Evolutionary conservation across 345 rosid genomes (phyloP), one percentile per base, ranked within the genome.

Genomic region (Rhizophora mangle): DNA sequence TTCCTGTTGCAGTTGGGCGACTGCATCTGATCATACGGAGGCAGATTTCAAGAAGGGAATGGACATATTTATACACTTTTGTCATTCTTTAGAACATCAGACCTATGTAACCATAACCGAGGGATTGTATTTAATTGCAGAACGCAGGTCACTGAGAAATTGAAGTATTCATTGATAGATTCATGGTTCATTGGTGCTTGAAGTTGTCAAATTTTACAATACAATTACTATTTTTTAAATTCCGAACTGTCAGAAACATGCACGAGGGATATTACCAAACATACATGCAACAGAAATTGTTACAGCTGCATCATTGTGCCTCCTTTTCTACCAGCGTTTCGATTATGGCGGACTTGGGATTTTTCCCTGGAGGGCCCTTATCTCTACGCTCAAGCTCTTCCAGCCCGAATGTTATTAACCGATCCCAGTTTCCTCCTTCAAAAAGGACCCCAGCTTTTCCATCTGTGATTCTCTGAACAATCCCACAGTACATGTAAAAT

Each of bases 361-460:
- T 94, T 81, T 85, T 89, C 72, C 86, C 88, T 0, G 93, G 96
- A 72, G 93, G 96, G 8, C 93, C 96, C 67, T 87, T 88, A 24
- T 92, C 97, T 75, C 96, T 81, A 37, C 93, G 75, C 68, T 92
- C 86, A 2, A 92, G 96, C 85, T 89, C 96, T 56, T 89, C 93
- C 32, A 89, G 88, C 68, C 88, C 75, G 81, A 89, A 87, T 16
- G 97, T 88, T 8, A 91, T 81, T 70, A 94, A 65, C 58, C 87
- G 83, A 73, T 91, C 96, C 96, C 96, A 86, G 69, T 79, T 87
- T 61, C 99, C 96, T 75, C 99, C 96, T 78, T 91, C 96, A 6
- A 94, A 86, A 68, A 89, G 77, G 18, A 94, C 96, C 51, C 96
- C 97, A 1, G 96, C 96, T 75, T 87, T 91, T 5, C 96, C 98